A percentile compares a stretch with the other conserved stretches of the same genome.
These are phyloP conservation scores for Hortiboletus campestris DNA, from an alignment of 768 basidiomycete genomes.

Conservation along the genomic window DNA sequence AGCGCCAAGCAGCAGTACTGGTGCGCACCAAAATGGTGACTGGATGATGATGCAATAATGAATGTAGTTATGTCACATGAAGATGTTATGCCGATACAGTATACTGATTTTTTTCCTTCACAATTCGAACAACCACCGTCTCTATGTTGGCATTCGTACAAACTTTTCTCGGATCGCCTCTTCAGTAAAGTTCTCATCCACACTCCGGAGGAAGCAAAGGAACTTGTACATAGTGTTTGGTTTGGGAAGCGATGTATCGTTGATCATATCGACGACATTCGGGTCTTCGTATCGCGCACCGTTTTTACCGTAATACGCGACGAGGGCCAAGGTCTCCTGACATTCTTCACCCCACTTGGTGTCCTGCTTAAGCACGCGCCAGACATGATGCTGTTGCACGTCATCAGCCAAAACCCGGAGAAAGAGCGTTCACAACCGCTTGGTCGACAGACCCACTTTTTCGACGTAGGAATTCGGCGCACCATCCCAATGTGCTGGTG, in stretches of 20 bases:
- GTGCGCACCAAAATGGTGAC: too few relatives aligned
- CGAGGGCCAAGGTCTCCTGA: constrained; percentile 48
- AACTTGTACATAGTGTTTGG: constrained; percentile 50
- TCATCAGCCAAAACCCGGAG: neutral
- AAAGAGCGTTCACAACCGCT: neutral
- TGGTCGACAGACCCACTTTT: constrained; percentile 36
- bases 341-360: constrained; percentile 46
- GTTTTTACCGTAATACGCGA: constrained; percentile 55
- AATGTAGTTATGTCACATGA: too few relatives aligned
- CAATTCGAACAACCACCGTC: neutral
- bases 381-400: constrained; percentile 43
- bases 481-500: constrained; percentile 41
- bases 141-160: neutral
- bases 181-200: constrained; percentile 42
- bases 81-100: neutral
- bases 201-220: constrained; percentile 44
- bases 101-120: neutral
- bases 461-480: constrained; percentile 39
- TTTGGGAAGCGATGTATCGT: constrained; percentile 42
- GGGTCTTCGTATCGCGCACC: constrained; percentile 50
- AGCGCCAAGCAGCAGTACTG: too few relatives aligned
- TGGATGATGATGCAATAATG: too few relatives aligned
- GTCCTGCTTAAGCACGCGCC: constrained; percentile 46
- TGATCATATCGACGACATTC: constrained; percentile 48
- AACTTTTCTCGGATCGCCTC: constrained; percentile 21